phyloP scores from a whole-genome alignment of 768 basidiomycete species.

The Boletus coccyginus region DNA sequence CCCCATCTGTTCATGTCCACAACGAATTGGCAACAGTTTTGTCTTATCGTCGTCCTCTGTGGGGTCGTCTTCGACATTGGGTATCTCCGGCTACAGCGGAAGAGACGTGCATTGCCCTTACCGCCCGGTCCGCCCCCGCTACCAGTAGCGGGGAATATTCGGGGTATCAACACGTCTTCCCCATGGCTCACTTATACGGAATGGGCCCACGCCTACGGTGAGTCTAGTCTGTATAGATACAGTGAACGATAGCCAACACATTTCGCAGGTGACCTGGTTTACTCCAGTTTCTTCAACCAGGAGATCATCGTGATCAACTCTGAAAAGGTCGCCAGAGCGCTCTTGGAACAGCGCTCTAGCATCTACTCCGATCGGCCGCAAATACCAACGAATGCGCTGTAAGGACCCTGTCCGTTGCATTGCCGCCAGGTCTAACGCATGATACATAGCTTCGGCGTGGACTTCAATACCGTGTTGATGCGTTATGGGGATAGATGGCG shows the following conservation, averaged over 20 bases:
- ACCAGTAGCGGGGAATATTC: slow-evolving; percentile 20
- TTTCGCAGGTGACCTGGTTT: slow-evolving; percentile 26
- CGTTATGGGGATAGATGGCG: slow-evolving; percentile 39
- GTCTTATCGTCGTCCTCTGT: slow-evolving; percentile 9
- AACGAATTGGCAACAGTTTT: slow-evolving; percentile 11
- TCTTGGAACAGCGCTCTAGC: slow-evolving; percentile 27
- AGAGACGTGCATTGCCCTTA: slow-evolving; percentile 6
- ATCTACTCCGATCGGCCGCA: slow-evolving; percentile 33
- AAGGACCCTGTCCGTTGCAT: background rate
- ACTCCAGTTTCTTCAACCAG: slow-evolving; percentile 21
- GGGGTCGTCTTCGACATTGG: slow-evolving; percentile 1
- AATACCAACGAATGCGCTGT: slow-evolving; percentile 21
- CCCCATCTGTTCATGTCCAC: background rate
- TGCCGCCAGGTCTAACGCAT: background rate
- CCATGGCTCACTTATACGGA: slow-evolving; percentile 22
- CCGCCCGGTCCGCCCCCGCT: slow-evolving; percentile 23
- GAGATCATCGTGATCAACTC: slow-evolving; percentile 29
- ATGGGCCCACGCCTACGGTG: slow-evolving; percentile 19
- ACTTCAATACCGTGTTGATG: slow-evolving; percentile 33
- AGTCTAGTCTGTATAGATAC: background rate
- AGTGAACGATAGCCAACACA: background rate
- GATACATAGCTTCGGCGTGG: slow-evolving; percentile 28
- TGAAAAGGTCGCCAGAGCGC: slow-evolving; percentile 20
- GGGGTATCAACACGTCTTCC: slow-evolving; percentile 6
- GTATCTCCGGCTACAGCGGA: background rate